Conservation (phyloP, 2,329 filamentous ascomycete species). For the Fusarium illudens region DNA sequence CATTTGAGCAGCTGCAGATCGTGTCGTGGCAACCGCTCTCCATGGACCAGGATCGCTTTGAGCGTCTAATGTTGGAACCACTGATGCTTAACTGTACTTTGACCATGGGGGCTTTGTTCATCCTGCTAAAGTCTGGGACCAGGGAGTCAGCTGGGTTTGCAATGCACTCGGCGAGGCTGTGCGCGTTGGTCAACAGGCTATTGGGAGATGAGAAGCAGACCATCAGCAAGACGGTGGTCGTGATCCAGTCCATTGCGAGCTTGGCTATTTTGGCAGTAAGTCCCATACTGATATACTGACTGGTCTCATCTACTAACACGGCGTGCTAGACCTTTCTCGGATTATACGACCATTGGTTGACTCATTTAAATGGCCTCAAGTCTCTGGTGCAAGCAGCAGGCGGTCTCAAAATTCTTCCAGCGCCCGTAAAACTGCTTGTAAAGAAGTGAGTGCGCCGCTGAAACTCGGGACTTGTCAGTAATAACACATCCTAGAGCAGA, state of each 20-base stretch:
- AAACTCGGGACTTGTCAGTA: too few relatives aligned
- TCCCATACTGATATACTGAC: background rate
- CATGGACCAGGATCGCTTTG: background rate
- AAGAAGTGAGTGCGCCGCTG: background rate
- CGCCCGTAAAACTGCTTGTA: background rate
- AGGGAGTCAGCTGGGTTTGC: background rate
- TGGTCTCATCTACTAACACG: background rate
- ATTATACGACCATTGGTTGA: conserved; percentile 1
- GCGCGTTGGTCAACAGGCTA: conserved; percentile 42
- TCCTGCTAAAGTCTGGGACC: background rate
- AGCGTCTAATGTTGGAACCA: background rate
- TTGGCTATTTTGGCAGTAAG: conserved; percentile 2
- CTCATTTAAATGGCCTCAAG: conserved; percentile 4
- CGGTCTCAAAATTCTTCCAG: background rate
- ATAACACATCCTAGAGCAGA: background rate
- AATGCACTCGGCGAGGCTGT: conserved; percentile 9
- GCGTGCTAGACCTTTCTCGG: background rate
- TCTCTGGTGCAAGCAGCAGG: background rate
- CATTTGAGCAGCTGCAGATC: conserved; percentile 8
- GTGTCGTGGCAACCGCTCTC: conserved; percentile 5
- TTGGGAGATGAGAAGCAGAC: background rate
- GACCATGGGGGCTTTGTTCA: conserved; percentile 6
- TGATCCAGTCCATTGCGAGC: conserved; percentile 9
- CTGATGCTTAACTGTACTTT: background rate
- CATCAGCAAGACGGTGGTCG: background rate